A percentile compares a stretch with the other conserved stretches of the same genome.
These are phyloP conservation scores for Annulohypoxylon nitens DNA, from an alignment of 495 filamentous ascomycete species.

Conservation along the genomic window DNA sequence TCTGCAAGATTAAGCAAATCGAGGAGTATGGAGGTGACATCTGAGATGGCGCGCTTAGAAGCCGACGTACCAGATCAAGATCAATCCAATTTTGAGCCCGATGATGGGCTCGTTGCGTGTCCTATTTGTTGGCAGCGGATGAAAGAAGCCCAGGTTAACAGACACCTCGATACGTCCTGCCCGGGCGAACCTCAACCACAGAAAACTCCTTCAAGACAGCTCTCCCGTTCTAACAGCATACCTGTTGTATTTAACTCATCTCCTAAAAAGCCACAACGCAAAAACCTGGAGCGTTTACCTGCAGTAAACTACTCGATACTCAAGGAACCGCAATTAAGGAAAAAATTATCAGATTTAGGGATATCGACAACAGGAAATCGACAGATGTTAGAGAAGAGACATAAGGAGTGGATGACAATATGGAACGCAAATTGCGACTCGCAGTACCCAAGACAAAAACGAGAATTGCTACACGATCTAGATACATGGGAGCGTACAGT, in stretches of 20 bases:
- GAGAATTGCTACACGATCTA: conserved; percentile 80
- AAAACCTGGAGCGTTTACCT: conserved; percentile 70
- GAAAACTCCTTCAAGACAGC: conserved; percentile 29
- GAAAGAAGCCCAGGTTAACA: conserved; percentile 78
- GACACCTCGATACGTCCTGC: conserved; percentile 79
- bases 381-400: conserved; percentile 77
- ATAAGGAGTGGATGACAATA: conserved; percentile 93
- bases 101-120: conserved; percentile 83
- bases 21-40: conserved; percentile 52
- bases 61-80: conserved; percentile 51
- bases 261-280: conserved; percentile 30
- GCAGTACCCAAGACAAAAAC: conserved; percentile 73
- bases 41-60: conserved; percentile 54
- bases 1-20: conserved; percentile 59
- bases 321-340: conserved; percentile 79
- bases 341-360: conserved; percentile 86
- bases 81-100: conserved; percentile 57
- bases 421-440: conserved; percentile 98
- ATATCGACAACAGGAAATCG: conserved; percentile 77
- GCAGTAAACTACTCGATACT: conserved; percentile 84
- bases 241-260: conserved; percentile 30
- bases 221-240: conserved; percentile 47
- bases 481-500: conserved; percentile 87
- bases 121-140: conserved; percentile 83
- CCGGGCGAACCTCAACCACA: conserved; percentile 56